Evolutionary conservation across 495 filamentous ascomycete genomes (phyloP).

Genomic region (Pseudomonodictys pantanalensis): DNA sequence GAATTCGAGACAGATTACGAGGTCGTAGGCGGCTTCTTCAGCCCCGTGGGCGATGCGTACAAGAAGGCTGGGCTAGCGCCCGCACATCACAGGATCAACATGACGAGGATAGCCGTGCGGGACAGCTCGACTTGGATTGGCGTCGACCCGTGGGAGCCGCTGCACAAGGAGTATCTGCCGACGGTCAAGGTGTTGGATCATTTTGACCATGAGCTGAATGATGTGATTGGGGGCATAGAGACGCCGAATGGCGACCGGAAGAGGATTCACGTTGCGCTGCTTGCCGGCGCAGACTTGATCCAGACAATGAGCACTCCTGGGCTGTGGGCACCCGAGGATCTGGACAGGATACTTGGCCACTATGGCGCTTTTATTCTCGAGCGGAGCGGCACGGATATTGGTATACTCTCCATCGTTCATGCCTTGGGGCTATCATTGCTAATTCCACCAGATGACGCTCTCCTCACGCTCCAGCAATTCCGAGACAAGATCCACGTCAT

Average conservation of each 20-base stretch:
- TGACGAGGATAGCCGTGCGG: slow-evolving; percentile 69
- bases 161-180: slow-evolving; percentile 76
- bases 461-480: slow-evolving; percentile 69
- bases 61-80: slow-evolving; percentile 83
- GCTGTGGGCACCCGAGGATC: slow-evolving; percentile 79
- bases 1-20: slow-evolving; percentile 81
- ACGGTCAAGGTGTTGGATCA: slow-evolving; percentile 87
- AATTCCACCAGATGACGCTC: slow-evolving; percentile 46
- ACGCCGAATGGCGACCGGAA: slow-evolving; percentile 56
- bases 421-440: slow-evolving; percentile 13
- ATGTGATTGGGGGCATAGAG: slow-evolving; percentile 69
- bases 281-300: slow-evolving; percentile 80
- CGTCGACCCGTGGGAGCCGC: slow-evolving; percentile 74
- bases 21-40: slow-evolving; percentile 78
- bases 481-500: slow-evolving; percentile 82
- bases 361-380: slow-evolving; percentile 90
- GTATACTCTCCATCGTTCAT: slow-evolving; percentile 60
- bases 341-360: slow-evolving; percentile 80
- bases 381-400: slow-evolving; percentile 82
- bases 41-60: slow-evolving; percentile 80
- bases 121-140: slow-evolving; percentile 45
- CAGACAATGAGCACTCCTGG: slow-evolving; percentile 75
- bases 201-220: slow-evolving; percentile 85
- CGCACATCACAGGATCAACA: slow-evolving; percentile 62
- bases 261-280: slow-evolving; percentile 64